Percentiles rank a stretch among this genome's conserved stretches.
Evolutionary conservation across 768 basidiomycete species (phyloP).

Genomic region (Pholiota conissans): DNA sequence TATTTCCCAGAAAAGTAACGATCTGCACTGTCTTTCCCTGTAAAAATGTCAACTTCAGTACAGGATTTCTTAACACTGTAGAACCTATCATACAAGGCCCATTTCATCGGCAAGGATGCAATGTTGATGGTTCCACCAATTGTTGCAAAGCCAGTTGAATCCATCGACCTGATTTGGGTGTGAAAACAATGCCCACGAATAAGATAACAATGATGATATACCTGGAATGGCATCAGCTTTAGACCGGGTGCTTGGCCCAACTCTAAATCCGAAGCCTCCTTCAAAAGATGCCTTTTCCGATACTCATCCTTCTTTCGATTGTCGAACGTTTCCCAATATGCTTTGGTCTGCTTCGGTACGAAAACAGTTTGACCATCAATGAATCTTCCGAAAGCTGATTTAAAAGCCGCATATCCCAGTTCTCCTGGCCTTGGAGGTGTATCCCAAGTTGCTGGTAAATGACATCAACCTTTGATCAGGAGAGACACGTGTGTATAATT

Average conservation of each 20-base stretch:
- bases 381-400: slow-evolving; percentile 66
- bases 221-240: slow-evolving; percentile 88
- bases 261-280: slow-evolving; percentile 53
- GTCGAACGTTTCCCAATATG: slow-evolving; percentile 45
- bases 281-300: slow-evolving; percentile 43
- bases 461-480: neutral
- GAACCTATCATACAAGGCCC: slow-evolving; percentile 64
- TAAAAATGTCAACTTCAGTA: slow-evolving; percentile 1
- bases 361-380: slow-evolving; percentile 59
- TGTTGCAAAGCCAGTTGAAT: slow-evolving; percentile 82
- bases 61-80: neutral
- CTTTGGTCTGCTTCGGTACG: slow-evolving; percentile 50
- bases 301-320: slow-evolving; percentile 58
- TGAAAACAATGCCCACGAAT: neutral
- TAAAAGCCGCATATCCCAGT: slow-evolving; percentile 61
- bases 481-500: slow-evolving; percentile 20
- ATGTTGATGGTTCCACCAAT: slow-evolving; percentile 85
- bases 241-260: slow-evolving; percentile 66
- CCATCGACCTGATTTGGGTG: slow-evolving; percentile 60
- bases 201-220: slow-evolving; percentile 24
- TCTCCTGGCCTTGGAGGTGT: slow-evolving; percentile 71
- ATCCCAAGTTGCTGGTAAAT: slow-evolving; percentile 82
- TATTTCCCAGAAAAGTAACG: slow-evolving; percentile 75
- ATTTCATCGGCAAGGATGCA: slow-evolving; percentile 97
- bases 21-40: slow-evolving; percentile 95